Evolutionary conservation across 768 basidiomycete genomes (phyloP), one percentile per base, ranked within the genome.

Genomic region (Tulasnella sp.): DNA sequence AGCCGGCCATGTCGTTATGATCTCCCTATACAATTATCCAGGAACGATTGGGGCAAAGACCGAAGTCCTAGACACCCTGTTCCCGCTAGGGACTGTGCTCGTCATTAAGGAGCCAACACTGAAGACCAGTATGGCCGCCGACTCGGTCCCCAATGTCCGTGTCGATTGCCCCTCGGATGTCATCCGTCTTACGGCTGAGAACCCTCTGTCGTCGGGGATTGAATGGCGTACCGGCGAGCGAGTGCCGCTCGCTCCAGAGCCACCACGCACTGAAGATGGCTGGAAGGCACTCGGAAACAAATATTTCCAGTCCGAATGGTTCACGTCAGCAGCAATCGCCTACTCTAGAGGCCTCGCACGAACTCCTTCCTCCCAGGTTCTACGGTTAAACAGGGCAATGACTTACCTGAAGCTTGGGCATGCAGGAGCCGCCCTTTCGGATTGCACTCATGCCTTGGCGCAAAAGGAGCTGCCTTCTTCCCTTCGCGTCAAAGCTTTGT

Each of bases 381-480:
- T 85, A 3, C 84, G 79, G 3, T 82, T 86, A 16, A 86, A 86
- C 75, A 84, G 86, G 1, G 78, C 86, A 1, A 83, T 84, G 58
- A 81, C 83, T 0, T 85, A 83, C 64, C 80, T 86, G 6, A 82
- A 81, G 7, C 80, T 86, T 7, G 80, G 79, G 4, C 85, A 81
- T 48, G 84, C 81, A 76, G 80, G 82, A 6, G 83, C 84, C 20
- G 85, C 86, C 12, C 41, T 82, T 11, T 54, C 73, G 20, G 86
- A 86, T 79, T 84, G 84, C 20, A 76, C 83, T 9, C 24, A 41
- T 18, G 81, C 84, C 22, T 64, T 85, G 2, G 46, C 42, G 9
- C 20, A 42, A 31, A 41, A 28, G n/a, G 40, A 14, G n/a, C 40
- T 48, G 73, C 40, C 73, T 11, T 14, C 41, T n/a, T n/a, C 40